A percentile compares a stretch with the other conserved stretches of the same genome.
These are phyloP conservation scores for Aspergillus sparsus DNA, from an alignment of 495 filamentous ascomycete species.

Conservation along the genomic window DNA sequence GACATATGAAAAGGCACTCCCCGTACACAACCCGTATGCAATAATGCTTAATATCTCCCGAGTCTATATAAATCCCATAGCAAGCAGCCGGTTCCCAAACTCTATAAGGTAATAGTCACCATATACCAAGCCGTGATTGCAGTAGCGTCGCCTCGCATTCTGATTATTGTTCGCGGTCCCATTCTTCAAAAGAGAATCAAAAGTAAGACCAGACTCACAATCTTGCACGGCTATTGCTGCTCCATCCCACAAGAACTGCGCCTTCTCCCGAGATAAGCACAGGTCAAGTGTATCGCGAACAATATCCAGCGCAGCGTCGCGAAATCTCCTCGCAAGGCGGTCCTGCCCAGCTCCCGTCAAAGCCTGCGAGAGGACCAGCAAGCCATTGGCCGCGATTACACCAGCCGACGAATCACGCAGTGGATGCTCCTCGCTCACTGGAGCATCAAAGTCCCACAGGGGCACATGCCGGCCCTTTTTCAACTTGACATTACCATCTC, in stretches of 20 bases:
- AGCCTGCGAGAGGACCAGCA: constrained; percentile 33
- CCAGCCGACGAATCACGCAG: constrained; percentile 41
- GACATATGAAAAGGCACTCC: too few relatives aligned
- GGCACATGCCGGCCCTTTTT: constrained; percentile 30
- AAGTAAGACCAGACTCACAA: neutral
- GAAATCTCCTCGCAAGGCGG: constrained; percentile 25
- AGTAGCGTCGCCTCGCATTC: constrained; percentile 25
- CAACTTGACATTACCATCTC: constrained; percentile 5
- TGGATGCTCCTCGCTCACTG: constrained; percentile 26
- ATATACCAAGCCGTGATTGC: constrained; percentile 45
- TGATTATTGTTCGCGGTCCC: constrained; percentile 43
- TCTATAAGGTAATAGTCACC: constrained; percentile 48
- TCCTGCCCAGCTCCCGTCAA: constrained; percentile 26
- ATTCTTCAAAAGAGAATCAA: constrained; percentile 32
- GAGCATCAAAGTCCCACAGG: constrained; percentile 46
- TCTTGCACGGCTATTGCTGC: constrained; percentile 14
- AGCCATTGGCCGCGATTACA: constrained; percentile 42
- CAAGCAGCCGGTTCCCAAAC: constrained; percentile 37
- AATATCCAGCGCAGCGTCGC: constrained; percentile 28
- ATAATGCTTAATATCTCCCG: neutral
- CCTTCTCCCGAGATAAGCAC: constrained; percentile 13
- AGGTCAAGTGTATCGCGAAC: constrained; percentile 29
- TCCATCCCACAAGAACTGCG: neutral
- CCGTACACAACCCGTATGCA: too few relatives aligned
- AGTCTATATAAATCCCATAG: constrained; percentile 21